phyloP scores from a whole-genome alignment of 1,284 basidiomycete species.

The Rhizopogon hawkerae region DNA sequence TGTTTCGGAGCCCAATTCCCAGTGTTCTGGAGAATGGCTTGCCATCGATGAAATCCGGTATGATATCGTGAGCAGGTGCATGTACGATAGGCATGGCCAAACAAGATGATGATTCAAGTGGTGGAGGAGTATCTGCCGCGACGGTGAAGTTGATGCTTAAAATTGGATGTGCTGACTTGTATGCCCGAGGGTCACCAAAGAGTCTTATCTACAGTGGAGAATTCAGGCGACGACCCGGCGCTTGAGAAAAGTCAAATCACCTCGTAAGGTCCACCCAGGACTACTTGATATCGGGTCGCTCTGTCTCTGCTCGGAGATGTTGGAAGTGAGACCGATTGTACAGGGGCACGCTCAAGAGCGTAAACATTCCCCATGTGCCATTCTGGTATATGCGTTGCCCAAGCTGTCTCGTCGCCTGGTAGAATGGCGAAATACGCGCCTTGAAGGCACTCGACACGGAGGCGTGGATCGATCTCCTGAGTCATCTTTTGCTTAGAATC shows the following conservation, averaged over 20 bases:
- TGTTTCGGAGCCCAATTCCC: constrained; percentile 52
- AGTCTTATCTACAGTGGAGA: constrained; percentile 52
- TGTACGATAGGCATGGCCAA: constrained; percentile 25
- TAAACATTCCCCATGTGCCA: constrained; percentile 78
- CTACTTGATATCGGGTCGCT: constrained; percentile 58
- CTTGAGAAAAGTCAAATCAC: constrained; percentile 8
- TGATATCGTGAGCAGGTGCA: constrained; percentile 44
- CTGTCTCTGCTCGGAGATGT: constrained; percentile 33
- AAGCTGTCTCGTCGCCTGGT: constrained; percentile 28
- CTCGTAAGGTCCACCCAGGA: constrained; percentile 25
- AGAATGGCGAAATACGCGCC: constrained; percentile 63
- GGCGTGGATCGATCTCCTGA: constrained; percentile 26
- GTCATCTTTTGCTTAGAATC: not conserved
- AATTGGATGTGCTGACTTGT: constrained; percentile 37
- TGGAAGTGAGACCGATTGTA: constrained; percentile 44
- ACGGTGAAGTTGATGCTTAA: constrained; percentile 43
- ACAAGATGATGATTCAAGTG: constrained; percentile 10
- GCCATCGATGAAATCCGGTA: constrained; percentile 59
- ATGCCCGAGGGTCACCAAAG: constrained; percentile 59
- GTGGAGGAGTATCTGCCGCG: constrained; percentile 27
- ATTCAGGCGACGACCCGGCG: not conserved
- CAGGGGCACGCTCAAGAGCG: constrained; percentile 40
- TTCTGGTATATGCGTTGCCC: constrained; percentile 30
- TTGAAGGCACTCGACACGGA: constrained; percentile 42
- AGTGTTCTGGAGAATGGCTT: constrained; percentile 57